Percentiles rank a stretch among this genome's conserved stretches.
phyloP scores from a whole-genome alignment of 305 asterid species.

The Fraxinus greggii region DNA sequence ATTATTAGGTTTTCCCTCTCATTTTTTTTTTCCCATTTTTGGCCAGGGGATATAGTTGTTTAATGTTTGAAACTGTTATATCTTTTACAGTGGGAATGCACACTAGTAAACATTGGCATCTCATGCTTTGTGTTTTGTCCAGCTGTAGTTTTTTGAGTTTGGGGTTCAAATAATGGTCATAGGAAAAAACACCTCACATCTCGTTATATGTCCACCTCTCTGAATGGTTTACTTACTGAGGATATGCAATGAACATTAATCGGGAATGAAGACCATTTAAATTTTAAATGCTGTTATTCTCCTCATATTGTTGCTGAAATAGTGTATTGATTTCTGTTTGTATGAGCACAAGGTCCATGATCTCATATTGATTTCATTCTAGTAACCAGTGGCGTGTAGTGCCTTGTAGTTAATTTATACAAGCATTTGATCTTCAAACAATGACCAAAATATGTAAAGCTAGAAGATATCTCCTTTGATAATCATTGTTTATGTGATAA shows the following conservation, averaged over 20 bases:
- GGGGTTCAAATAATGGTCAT: neutral
- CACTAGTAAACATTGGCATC: neutral
- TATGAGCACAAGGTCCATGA: neutral
- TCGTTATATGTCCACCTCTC: neutral
- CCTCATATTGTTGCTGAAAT: neutral
- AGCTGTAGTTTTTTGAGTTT: neutral
- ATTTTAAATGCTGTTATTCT: neutral
- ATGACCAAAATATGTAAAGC: neutral
- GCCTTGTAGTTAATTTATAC: neutral
- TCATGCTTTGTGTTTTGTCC: neutral
- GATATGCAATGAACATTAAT: neutral
- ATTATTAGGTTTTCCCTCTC: neutral
- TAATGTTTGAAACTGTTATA: neutral
- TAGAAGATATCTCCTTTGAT: neutral
- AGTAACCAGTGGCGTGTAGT: neutral
- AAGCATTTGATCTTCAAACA: neutral
- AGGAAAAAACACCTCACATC: neutral
- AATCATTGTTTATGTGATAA: neutral
- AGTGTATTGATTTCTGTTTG: neutral
- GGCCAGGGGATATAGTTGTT: neutral
- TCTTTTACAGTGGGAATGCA: neutral
- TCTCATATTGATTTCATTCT: neutral
- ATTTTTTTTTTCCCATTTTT: neutral
- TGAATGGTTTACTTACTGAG: neutral
- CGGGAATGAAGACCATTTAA: neutral